A percentile compares a stretch with the other conserved stretches of the same genome.
phyloP scores from a whole-genome alignment of 2,329 filamentous ascomycete species.

The Fusarium sp. region DNA sequence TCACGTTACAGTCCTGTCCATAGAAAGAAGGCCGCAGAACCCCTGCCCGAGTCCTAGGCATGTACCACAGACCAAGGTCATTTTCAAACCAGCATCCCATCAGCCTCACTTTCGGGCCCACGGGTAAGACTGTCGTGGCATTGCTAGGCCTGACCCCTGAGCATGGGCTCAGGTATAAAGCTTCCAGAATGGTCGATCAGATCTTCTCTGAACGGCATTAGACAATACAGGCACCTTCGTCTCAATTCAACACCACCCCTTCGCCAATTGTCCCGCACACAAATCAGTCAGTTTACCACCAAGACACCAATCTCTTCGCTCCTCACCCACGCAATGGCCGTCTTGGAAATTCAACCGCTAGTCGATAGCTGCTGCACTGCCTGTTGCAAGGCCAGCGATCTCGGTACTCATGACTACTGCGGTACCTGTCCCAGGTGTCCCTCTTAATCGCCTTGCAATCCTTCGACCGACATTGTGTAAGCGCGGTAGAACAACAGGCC shows the following conservation, averaged over 20 bases:
- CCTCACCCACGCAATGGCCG: conserved; percentile 28
- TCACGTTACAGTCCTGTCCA: conserved; percentile 39
- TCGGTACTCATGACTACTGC: conserved; percentile 48
- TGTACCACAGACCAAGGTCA: conserved; percentile 11
- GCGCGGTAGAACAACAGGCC: not conserved
- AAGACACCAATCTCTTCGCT: not conserved
- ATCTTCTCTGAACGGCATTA: not conserved
- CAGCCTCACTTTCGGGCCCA: conserved; percentile 41
- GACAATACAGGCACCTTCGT: conserved; percentile 18
- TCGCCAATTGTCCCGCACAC: not conserved
- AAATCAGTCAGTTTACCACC: conserved; percentile 3
- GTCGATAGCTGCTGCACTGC: conserved; percentile 43
- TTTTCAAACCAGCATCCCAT: conserved; percentile 21
- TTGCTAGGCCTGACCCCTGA: conserved; percentile 26
- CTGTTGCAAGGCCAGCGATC: conserved; percentile 47
- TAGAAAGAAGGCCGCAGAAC: conserved; percentile 28
- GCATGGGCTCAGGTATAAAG: conserved; percentile 38
- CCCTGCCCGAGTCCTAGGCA: conserved; percentile 30
- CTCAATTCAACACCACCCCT: not conserved
- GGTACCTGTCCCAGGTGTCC: conserved; percentile 46
- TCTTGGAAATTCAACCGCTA: conserved; percentile 25
- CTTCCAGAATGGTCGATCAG: conserved; percentile 24
- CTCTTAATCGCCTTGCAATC: conserved; percentile 13
- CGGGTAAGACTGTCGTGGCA: conserved; percentile 28
- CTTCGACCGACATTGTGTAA: not conserved